A percentile compares a stretch with the other conserved stretches of the same genome.
phyloP scores from a whole-genome alignment of 225 moss, liverwort and hornwort genomes.

The Pseudisothecium myosuroides region DNA sequence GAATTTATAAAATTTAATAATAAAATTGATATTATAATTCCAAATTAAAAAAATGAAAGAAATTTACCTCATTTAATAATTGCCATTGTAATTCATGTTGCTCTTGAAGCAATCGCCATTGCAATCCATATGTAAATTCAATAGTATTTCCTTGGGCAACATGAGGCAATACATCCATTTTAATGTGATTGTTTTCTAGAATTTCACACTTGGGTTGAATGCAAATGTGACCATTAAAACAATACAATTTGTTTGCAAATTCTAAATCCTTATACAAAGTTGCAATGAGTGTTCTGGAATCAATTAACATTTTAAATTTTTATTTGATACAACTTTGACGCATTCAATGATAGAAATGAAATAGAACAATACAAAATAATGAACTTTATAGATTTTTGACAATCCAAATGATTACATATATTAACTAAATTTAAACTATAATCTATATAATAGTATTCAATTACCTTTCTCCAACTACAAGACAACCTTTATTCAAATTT shows the following conservation, averaged over 20 bases:
- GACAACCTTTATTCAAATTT: background rate
- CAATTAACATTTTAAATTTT: background rate
- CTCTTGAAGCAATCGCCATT: constrained; percentile 32
- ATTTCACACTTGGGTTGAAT: background rate
- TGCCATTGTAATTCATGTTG: constrained; percentile 41
- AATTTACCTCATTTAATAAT: background rate
- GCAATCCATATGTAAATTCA: constrained; percentile 26
- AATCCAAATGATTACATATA: background rate
- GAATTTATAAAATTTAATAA: too few species aligned
- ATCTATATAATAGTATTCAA: background rate
- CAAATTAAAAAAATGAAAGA: background rate
- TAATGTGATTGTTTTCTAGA: background rate
- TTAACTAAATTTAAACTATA: too few species aligned
- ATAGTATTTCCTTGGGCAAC: constrained; percentile 24
- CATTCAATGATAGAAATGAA: background rate
- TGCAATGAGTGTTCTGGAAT: constrained; percentile 8
- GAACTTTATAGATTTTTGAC: background rate
- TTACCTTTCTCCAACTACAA: constrained; percentile 25
- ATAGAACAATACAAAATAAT: background rate
- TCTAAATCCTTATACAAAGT: background rate
- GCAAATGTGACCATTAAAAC: constrained; percentile 6
- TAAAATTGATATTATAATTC: background rate
- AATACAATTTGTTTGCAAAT: background rate
- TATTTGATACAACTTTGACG: background rate
- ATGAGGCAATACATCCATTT: background rate